A percentile compares a stretch with the other conserved stretches of the same genome.
These are phyloP conservation scores for Leccinum ponderosum DNA, from an alignment of 1,284 basidiomycete genomes.

Conservation along the genomic window DNA sequence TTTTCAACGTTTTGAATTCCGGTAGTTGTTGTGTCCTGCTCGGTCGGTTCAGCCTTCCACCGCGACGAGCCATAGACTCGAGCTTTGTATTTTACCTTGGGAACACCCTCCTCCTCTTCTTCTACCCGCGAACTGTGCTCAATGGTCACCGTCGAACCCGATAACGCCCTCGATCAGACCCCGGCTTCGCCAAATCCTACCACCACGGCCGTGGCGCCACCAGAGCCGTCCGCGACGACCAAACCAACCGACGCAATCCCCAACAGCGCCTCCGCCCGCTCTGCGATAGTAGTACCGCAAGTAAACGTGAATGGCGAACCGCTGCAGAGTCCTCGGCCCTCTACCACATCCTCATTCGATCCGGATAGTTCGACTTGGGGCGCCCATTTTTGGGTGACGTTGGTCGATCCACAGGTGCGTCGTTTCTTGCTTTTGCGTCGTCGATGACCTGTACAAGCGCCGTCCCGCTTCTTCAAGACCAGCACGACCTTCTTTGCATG, in stretches of 20 bases:
- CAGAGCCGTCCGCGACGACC: conserved; percentile 2
- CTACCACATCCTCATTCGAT: conserved; percentile 26
- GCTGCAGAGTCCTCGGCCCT: conserved; percentile 31
- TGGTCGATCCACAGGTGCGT: conserved; percentile 77
- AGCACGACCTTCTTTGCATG: conserved; percentile 88
- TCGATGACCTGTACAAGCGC: conserved; percentile 12
- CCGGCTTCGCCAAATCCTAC: conserved; percentile 4
- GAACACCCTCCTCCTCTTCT: not conserved
- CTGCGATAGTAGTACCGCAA: conserved; percentile 30
- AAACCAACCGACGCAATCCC: conserved; percentile 8
- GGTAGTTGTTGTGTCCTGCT: not conserved
- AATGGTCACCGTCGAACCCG: conserved; percentile 26
- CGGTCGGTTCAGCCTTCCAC: conserved; percentile 7
- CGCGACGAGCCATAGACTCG: conserved; percentile 2
- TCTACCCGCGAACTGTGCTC: conserved; percentile 4
- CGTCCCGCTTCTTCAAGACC: conserved; percentile 47
- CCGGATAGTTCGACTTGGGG: conserved; percentile 52
- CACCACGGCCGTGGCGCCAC: conserved; percentile 3
- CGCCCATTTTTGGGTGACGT: conserved; percentile 85
- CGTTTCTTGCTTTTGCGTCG: conserved; percentile 4
- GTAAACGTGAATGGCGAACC: conserved; percentile 37
- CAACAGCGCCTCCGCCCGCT: conserved; percentile 16
- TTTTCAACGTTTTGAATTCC: conserved; percentile 25
- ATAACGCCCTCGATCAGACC: conserved; percentile 29
- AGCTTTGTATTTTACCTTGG: conserved; percentile 26